Evolutionary conservation across 805 yeast species (phyloP).

Genomic region (Candida namnaoensis): DNA sequence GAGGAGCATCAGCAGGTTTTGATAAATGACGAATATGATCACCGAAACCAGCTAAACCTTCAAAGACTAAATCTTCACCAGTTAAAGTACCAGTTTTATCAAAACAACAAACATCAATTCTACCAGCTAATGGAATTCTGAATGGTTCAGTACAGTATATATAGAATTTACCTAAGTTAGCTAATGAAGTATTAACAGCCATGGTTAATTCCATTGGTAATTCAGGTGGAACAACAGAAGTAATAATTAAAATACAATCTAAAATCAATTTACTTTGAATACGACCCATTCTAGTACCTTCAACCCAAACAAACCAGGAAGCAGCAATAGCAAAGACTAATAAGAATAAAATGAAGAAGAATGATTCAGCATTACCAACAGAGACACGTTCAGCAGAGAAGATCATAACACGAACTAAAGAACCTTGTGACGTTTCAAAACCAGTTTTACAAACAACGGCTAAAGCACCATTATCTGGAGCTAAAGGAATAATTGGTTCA

Average conservation of each 20-base stretch:
- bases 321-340: slow-evolving; percentile 91
- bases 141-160: slow-evolving; percentile 98
- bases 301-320: slow-evolving; percentile 96
- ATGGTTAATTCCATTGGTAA: slow-evolving; percentile 97
- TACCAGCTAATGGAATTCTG: slow-evolving; percentile 95
- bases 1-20: slow-evolving; percentile 56
- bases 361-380: slow-evolving; percentile 91
- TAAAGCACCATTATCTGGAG: slow-evolving; percentile 86
- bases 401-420: slow-evolving; percentile 95
- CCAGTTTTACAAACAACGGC: slow-evolving; percentile 92
- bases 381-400: slow-evolving; percentile 94
- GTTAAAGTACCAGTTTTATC: slow-evolving; percentile 98
- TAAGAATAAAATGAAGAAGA: slow-evolving; percentile 84
- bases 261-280: slow-evolving; percentile 86
- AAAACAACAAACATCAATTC: slow-evolving; percentile 96
- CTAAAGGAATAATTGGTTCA: slow-evolving; percentile 33
- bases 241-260: slow-evolving; percentile 91
- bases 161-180: slow-evolving; percentile 79
- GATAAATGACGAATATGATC: slow-evolving; percentile 45
- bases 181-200: slow-evolving; percentile 91
- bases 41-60: slow-evolving; percentile 85
- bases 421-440: slow-evolving; percentile 98
- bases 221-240: slow-evolving; percentile 98
- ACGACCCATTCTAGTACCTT: slow-evolving; percentile 94
- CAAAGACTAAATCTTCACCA: slow-evolving; percentile 92